Base-by-base conservation (phyloP, 1,284 basidiomycete species). In the Anthracocystis walkeri region DNA sequence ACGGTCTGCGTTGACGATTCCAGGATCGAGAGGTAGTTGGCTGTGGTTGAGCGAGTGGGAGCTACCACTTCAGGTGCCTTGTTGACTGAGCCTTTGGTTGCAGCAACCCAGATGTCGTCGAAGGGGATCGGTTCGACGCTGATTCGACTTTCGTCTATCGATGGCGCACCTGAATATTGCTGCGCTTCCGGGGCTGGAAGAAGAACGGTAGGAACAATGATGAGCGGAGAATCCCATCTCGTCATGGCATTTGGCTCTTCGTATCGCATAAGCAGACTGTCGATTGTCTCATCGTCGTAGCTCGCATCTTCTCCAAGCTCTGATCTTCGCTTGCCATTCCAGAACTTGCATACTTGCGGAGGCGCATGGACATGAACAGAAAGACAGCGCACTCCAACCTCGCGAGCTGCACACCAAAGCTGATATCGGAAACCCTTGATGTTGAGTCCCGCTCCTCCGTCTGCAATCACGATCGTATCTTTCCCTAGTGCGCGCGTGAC, bases 191-290 rank as follows among this genome's bases (percentile, higher is more conserved):
- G 4, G 16, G 56, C 3, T 23, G 16, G 35, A 2, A 45, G 20
- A 1, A 65, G 50, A 5, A 54, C 53, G 33, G 79, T 75, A 12
- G 91, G 87, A 0, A 97, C 86, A 2, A 92, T 93, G 84, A 97
- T 93, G 33, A 98, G 88, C 0, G 96, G 96, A 0, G 94, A 92
- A 86, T 99, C 96, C 96, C 96, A 99, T 48, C 95, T 90, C 12
- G 93, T 94, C 91, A 96, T 96, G 0, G 94, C 95, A 0, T 93
- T 95, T 0, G 96, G 96, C 85, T 98, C 96, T 87, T 99, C 96
- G 79, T 91, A 98, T 41, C 96, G 90, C 84, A 91, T 89, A 14
- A 97, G 87, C 2, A 99, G 89, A 85, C 95, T 96, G 27, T 96
- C 93, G 41, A 98, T 89, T 93, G 94, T 96, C 76, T 90, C 90